Evolutionary conservation across 352 stramenopile species (phyloP), one percentile per base, ranked within the genome.

Genomic region (Blastocystis sp.): DNA sequence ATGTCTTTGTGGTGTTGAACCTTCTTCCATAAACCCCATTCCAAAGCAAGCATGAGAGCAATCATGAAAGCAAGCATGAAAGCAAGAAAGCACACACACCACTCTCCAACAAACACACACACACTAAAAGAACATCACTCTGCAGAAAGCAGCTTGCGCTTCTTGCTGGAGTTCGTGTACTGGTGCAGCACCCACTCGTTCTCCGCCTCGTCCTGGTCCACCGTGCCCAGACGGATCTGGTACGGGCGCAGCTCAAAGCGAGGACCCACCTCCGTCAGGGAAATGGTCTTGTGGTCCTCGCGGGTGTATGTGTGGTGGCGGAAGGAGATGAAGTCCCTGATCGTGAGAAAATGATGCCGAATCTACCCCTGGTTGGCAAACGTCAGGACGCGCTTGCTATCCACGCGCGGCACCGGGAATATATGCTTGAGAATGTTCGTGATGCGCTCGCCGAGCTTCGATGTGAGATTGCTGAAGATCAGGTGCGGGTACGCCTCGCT

Each of bases 111-210:
- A 57, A 57, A 57, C 48, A 57, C 48, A 14, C 48, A 14, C 48
- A 14, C 48, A 14, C 48, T 57, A 57, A 57, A 57, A 17, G 48
- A 57, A 57, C 48, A 1, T 17, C 42, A 84, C 21, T 84, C 74
- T 14, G 34, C 52, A 4, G 74, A 84, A 34, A 84, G 52, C 54
- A 84, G 66, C 34, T 84, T 84, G 17, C 95, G 93, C 91, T 98
- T 99, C 89, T 97, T 98, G 79, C 95, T 95, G n/a, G 96, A 98
- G 92, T 99, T 99, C 93, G 98, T 98, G 92, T 99, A 99, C 38
- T 96, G 96, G 87, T 96, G 94, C 89, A 99, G 91, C 21, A 99
- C 96, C 95, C 97, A 99, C 91, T 99, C 97, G 90, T 97, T 98
- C 90, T 99, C 96, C 2, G 97, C 96, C 87, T 98, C 96, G 90